These are phyloP conservation scores for Fraxinus sp. DNA, from an alignment of 305 asterid genomes.

Conservation along the genomic window DNA sequence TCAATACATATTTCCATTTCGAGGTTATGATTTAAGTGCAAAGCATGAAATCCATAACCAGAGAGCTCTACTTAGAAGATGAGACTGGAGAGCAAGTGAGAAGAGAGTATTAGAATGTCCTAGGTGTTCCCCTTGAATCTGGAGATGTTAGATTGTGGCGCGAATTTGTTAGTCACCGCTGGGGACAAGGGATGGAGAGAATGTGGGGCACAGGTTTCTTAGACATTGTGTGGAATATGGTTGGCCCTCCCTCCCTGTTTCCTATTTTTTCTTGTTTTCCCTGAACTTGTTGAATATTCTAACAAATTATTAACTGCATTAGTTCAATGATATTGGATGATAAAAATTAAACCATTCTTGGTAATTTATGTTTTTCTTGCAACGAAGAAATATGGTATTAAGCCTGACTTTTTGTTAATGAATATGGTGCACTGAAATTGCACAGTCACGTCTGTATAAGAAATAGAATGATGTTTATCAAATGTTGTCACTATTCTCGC, in stretches of 20 bases:
- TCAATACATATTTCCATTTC: constrained; percentile 72
- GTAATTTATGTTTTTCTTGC: neutral
- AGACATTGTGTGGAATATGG: constrained; percentile 30
- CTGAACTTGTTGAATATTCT: neutral
- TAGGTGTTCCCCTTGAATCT: constrained; percentile 49
- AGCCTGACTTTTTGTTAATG: neutral
- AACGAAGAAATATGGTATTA: neutral
- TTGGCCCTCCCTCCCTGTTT: neutral
- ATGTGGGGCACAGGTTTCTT: constrained; percentile 64
- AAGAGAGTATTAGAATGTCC: constrained; percentile 60
- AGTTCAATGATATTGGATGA: neutral
- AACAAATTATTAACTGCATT: neutral
- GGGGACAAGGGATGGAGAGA: constrained; percentile 93
- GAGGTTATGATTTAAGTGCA: constrained; percentile 44
- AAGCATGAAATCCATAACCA: constrained; percentile 52
- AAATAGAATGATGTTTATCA: neutral
- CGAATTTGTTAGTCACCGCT: constrained; percentile 66
- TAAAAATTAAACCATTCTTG: neutral
- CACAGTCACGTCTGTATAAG: neutral
- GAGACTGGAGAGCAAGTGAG: constrained; percentile 83
- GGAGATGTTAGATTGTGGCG: constrained; percentile 58
- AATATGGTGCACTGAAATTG: neutral
- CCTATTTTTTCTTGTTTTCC: neutral
- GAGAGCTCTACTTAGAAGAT: constrained; percentile 62
- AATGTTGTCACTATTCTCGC: neutral